phyloP scores from a whole-genome alignment of 345 rosid genomes.

The Salix dunnii region DNA sequence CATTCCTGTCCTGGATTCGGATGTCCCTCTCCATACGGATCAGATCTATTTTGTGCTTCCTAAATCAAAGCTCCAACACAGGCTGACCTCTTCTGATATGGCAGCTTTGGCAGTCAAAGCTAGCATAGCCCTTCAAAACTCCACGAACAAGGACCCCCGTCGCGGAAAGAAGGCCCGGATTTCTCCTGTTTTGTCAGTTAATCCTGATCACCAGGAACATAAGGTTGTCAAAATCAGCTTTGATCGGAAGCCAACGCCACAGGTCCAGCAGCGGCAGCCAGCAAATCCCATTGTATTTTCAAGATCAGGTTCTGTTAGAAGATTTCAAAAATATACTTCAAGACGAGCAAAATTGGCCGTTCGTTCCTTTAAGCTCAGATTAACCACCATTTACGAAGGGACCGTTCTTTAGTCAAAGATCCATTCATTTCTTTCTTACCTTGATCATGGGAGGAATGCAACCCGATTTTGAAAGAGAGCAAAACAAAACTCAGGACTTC shows the following conservation, averaged over 20 bases:
- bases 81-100: slow-evolving; percentile 73
- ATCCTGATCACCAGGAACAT: background rate
- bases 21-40: slow-evolving; percentile 35
- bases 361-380: slow-evolving; percentile 63
- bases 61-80: slow-evolving; percentile 54
- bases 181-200: slow-evolving; percentile 42
- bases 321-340: slow-evolving; percentile 51
- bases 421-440: background rate
- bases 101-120: slow-evolving; percentile 94
- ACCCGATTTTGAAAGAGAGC: background rate
- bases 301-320: slow-evolving; percentile 60
- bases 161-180: slow-evolving; percentile 48
- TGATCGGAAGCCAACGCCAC: slow-evolving; percentile 3
- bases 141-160: slow-evolving; percentile 22
- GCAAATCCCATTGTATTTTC: slow-evolving; percentile 16
- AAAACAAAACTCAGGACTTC: background rate
- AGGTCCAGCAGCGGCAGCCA: slow-evolving; percentile 3
- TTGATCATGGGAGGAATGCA: background rate
- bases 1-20: slow-evolving; percentile 46
- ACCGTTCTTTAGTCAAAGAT: slow-evolving; percentile 24
- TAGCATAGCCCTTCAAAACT: slow-evolving; percentile 61
- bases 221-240: background rate
- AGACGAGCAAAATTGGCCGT: slow-evolving; percentile 67
- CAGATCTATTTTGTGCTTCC: slow-evolving; percentile 79
- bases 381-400: slow-evolving; percentile 78